Base-by-base conservation (phyloP, 2,329 filamentous ascomycete species). In the Botrytis elliptica region DNA sequence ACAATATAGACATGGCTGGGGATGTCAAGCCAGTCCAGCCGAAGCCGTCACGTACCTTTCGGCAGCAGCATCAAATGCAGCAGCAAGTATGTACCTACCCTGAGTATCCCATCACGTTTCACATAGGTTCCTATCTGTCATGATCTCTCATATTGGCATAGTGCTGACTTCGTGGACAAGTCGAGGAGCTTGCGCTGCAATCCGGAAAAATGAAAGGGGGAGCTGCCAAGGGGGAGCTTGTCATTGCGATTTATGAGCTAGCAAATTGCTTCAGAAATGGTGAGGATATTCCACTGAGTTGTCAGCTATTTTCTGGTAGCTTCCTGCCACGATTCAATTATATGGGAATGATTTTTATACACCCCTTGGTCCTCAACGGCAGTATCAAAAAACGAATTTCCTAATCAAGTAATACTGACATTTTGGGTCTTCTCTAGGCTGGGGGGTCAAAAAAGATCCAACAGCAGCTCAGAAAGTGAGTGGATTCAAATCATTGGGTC, bases 221-320 rank as follows among this genome's bases (percentile, higher is more conserved):
- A 75, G 92, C 93, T 22, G 95, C 95, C 63, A 99, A 98, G 84
- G 96, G 96, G 74, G 96, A 99, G 86, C 88, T 99, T 71, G 93
- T 98, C 29, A 89, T 99, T 75, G 95, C 96, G 75, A 98, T 99
- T 77, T 98, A 96, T 80, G 96, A 99, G 85, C 85, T 99, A 79
- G 93, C 91, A 72, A 96, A 96, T 83, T 95, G 90, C 84, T 98
- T 98, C 86, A 91, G 96, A 75, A 90, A 98, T 82, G 96, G 94
- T 72, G 63, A 69, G 71, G 49, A 68, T 40, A n/a, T 65, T 29
- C 44, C 71, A 44, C 49, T 62, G 71, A 73, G 71, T 69, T 73
- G 71, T 72, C 55, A 44, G 38, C 20, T 60, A 42, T 42, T 69
- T 62, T 25, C 71, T 69, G 71, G 71, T 42, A 69, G n/a, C 46